A percentile compares a stretch with the other conserved stretches of the same genome.
phyloP scores from a whole-genome alignment of 176 grass and related monocot species.

The Cenchrus purpureus region DNA sequence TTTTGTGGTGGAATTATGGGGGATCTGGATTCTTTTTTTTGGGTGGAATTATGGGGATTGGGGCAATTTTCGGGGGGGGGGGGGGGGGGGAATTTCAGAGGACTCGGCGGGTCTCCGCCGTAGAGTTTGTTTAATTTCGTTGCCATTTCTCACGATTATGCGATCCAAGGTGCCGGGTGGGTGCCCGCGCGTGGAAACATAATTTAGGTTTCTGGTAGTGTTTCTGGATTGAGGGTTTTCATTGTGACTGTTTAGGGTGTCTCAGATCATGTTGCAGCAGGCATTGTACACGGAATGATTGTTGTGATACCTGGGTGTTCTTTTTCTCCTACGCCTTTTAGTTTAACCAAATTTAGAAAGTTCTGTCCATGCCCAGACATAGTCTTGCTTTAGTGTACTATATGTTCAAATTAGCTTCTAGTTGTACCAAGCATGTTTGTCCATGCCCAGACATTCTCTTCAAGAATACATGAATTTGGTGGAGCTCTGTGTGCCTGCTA shows the following conservation, averaged over 20 bases:
- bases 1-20: neutral
- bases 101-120: constrained; percentile 1
- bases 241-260: neutral
- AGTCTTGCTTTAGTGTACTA: neutral
- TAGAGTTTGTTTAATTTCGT: neutral
- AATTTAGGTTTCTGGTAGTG: neutral
- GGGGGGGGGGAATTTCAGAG: neutral
- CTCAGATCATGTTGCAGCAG: neutral
- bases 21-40: no score
- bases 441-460: no score
- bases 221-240: constrained; percentile 4
- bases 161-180: neutral
- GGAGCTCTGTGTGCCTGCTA: neutral
- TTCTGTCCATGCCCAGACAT: no score
- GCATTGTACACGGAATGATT: neutral
- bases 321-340: neutral
- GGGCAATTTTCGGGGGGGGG: neutral
- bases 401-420: neutral
- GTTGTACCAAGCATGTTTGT: neutral
- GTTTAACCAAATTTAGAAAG: neutral
- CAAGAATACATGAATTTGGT: neutral
- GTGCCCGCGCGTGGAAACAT: neutral
- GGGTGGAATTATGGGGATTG: neutral
- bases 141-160: neutral
- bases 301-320: neutral